Conservation (phyloP, 1,284 basidiomycete species). For the Grifola frondosa region DNA sequence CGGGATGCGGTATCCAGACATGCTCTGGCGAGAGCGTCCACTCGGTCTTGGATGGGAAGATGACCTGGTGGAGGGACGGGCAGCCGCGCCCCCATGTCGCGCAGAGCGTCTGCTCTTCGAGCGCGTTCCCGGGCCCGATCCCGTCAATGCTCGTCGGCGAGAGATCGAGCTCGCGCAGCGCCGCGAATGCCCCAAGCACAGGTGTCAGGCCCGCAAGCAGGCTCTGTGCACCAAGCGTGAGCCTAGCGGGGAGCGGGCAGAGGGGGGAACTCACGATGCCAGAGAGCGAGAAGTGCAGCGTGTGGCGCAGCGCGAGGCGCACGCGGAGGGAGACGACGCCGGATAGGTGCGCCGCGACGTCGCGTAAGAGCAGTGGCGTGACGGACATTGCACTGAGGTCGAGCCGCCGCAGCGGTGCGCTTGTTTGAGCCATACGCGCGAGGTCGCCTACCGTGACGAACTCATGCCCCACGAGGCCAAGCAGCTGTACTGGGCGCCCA, state of each 20-base stretch:
- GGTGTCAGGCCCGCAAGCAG: constrained; percentile 39
- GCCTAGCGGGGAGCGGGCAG: neutral
- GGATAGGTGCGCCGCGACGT: constrained; percentile 51
- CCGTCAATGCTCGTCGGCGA: constrained; percentile 54
- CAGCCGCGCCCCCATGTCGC: constrained; percentile 54
- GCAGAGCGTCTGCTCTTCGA: constrained; percentile 54
- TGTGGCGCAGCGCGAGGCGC: constrained; percentile 61
- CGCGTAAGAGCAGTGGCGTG: constrained; percentile 54
- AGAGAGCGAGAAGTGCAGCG: constrained; percentile 59
- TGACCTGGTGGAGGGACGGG: constrained; percentile 49
- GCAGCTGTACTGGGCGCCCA: constrained; percentile 52
- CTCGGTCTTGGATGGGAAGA: constrained; percentile 53
- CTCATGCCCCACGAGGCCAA: constrained; percentile 57
- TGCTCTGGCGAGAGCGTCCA: constrained; percentile 25
- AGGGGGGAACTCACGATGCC: constrained; percentile 55
- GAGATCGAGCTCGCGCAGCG: constrained; percentile 45
- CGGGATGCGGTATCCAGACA: constrained; percentile 33
- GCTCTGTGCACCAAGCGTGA: constrained; percentile 26
- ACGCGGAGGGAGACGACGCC: constrained; percentile 51
- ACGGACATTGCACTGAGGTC: constrained; percentile 61
- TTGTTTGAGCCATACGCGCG: constrained; percentile 46
- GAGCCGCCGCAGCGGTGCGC: constrained; percentile 47
- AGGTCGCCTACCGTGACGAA: constrained; percentile 53
- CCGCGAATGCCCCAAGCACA: constrained; percentile 38
- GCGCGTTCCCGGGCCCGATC: constrained; percentile 35